Evolutionary conservation across 2,329 filamentous ascomycete genomes (phyloP), one percentile per base, ranked within the genome.

Genomic region (Didymella lethalis): DNA sequence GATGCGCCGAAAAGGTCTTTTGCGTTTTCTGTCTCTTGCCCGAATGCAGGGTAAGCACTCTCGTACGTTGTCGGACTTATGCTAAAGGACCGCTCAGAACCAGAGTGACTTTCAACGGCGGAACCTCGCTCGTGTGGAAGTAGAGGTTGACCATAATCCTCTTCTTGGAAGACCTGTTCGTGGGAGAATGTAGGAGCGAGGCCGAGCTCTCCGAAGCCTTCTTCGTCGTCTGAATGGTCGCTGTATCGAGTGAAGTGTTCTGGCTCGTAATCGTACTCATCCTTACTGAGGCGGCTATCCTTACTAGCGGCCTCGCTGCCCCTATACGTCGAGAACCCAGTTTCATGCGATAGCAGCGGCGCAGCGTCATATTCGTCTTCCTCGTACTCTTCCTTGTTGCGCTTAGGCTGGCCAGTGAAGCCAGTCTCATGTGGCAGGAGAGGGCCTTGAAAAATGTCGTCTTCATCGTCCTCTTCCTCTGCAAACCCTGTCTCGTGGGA

Each of bases 291-390:
- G 60, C 66, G 44, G 65, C 66, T 56, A 29, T 61, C 48, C 64
- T 66, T 59, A 64, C 43, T 49, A 7, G 44, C 31, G 12, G n/a
- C 48, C 48, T 62, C 64, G 54, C 65, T 63, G 53, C 34, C 45
- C 48, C 54, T 61, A 44, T 59, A 54, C 31, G 58, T 52, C 48
- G 71, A 47, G 54, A 63, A 61, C 4, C 59, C 61, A 53, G 73
- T 72, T 61, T 80, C 78, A 38, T 80, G 77, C 23, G 71, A 69
- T 43, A 79, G 64, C 1, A 79, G 68, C 20, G 77, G 78, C 20
- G 68, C 64, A 8, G 66, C 57, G 26, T 72, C 67, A 16, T 67
- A 63, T 23, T 73, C 70, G 36, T 71, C 67, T 10, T 65, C 57
- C 2, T 65, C 64, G 29, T 67, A 54, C 47, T 60, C 57, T 12